Evolutionary conservation across 352 stramenopile species (phyloP).

Genomic region (Phytophthora vignae): DNA sequence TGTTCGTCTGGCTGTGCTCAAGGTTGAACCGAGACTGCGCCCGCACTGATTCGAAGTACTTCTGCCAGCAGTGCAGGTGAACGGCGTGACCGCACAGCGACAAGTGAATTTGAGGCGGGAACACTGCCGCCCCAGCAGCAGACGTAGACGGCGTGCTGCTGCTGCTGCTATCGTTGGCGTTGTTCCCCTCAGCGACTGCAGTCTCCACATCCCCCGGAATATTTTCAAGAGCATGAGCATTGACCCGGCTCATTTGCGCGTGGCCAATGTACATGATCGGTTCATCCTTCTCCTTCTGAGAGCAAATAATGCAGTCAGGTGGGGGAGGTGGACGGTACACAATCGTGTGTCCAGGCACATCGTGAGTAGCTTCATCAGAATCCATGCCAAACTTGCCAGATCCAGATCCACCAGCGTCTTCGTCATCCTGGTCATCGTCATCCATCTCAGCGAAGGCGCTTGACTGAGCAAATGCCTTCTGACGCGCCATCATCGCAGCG

Average conservation of each 20-base stretch:
- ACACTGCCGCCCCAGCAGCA: constrained; percentile 24
- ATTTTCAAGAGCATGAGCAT: constrained; percentile 55
- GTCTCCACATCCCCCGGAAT: constrained; percentile 45
- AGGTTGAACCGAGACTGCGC: constrained; percentile 75
- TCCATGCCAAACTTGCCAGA: constrained; percentile 30
- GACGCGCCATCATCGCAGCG: constrained; percentile 83
- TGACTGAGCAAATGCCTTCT: constrained; percentile 81
- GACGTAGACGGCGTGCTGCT: constrained; percentile 23
- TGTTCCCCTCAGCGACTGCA: constrained; percentile 27
- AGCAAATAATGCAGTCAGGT: constrained; percentile 88
- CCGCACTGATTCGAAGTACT: constrained; percentile 90
- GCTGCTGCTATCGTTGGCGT: background rate
- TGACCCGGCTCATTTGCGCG: constrained; percentile 76
- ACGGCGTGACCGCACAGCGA: constrained; percentile 92
- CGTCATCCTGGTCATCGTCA: constrained; percentile 67
- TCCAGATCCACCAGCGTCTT: constrained; percentile 34
- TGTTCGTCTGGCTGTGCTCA: constrained; percentile 79
- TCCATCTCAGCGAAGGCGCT: constrained; percentile 76
- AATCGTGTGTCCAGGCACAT: constrained; percentile 42
- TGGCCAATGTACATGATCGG: constrained; percentile 90
- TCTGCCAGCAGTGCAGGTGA: constrained; percentile 89
- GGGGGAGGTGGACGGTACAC: constrained; percentile 72
- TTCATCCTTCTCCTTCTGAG: constrained; percentile 84
- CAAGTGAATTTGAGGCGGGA: constrained; percentile 75
- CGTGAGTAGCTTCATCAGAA: constrained; percentile 25